A percentile compares a stretch with the other conserved stretches of the same genome.
Evolutionary conservation across 2,329 filamentous ascomycete species (phyloP).

Genomic region (Fusarium sp.): DNA sequence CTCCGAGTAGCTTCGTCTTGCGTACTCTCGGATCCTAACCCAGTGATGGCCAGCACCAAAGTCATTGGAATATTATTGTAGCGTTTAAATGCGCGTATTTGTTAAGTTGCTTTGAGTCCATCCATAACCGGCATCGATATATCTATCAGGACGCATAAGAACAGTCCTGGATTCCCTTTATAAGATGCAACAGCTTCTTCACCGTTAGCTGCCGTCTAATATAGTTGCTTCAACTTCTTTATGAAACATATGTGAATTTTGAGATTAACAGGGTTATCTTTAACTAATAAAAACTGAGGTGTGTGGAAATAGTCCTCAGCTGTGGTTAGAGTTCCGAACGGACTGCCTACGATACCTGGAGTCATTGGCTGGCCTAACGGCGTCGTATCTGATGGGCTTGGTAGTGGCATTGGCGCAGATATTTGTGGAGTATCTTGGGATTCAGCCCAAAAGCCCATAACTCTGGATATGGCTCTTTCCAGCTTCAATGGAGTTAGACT

Average conservation of each 20-base stretch:
- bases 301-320: neutral
- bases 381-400: neutral
- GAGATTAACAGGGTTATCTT: constrained; percentile 56
- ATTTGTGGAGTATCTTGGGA: neutral
- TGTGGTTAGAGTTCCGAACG: neutral
- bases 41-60: neutral
- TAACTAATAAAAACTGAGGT: constrained; percentile 50
- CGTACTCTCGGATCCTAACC: constrained; percentile 3
- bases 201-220: constrained; percentile 49
- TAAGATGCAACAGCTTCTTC: constrained; percentile 49
- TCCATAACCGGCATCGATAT: constrained; percentile 14
- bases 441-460: neutral
- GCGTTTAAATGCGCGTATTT: constrained; percentile 9
- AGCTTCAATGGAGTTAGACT: constrained; percentile 53
- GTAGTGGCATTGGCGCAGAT: neutral
- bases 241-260: constrained; percentile 50
- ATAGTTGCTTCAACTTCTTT: constrained; percentile 46
- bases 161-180: neutral
- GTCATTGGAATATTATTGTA: neutral
- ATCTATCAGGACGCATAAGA: constrained; percentile 7
- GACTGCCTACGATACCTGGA: neutral
- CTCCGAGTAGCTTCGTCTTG: constrained; percentile 2
- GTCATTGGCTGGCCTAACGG: neutral
- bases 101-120: constrained; percentile 7
- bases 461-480: constrained; percentile 38